Percentiles rank a stretch among this genome's conserved stretches.
Conservation (phyloP, 306 rosid species). For the Corylus heterophylla region DNA sequence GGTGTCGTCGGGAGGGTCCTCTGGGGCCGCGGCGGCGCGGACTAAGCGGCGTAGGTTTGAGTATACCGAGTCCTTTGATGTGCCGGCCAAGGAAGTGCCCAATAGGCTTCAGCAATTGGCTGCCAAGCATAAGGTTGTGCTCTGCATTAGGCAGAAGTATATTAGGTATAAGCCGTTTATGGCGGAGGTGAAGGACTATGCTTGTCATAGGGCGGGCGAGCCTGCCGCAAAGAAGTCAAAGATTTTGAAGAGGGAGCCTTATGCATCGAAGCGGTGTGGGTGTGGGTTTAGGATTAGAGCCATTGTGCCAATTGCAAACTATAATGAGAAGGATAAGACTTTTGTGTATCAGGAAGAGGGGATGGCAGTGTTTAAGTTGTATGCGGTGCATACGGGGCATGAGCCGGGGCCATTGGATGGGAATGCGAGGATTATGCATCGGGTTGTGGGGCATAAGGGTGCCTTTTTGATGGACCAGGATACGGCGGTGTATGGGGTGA, state of each 20-base stretch:
- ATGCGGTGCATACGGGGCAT: constrained; percentile 98
- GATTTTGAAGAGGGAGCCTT: constrained; percentile 91
- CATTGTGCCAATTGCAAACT: constrained; percentile 91
- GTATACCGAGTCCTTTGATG: constrained; percentile 87
- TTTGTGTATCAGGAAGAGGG: constrained; percentile 98
- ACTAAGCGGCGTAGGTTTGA: constrained; percentile 85
- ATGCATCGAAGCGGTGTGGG: constrained; percentile 93
- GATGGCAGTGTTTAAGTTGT: constrained; percentile 79
- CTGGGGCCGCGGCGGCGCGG: constrained; percentile 33
- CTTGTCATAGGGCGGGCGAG: constrained; percentile 96
- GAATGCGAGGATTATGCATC: constrained; percentile 95
- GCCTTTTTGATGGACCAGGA: constrained; percentile 83
- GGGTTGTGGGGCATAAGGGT: constrained; percentile 93
- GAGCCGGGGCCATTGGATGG: constrained; percentile 99
- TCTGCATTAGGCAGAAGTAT: constrained; percentile 95
- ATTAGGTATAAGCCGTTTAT: constrained; percentile 97
- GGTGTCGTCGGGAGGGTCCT: constrained; percentile 33
- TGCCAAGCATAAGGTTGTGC: constrained; percentile 89
- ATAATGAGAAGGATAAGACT: constrained; percentile 94
- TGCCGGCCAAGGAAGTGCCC: constrained; percentile 94
- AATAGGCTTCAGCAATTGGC: constrained; percentile 80
- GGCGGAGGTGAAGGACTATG: constrained; percentile 99
- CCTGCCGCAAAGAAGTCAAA: constrained; percentile 80
- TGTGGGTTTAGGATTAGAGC: constrained; percentile 99
- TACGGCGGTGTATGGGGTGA: constrained; percentile 79